Percentiles rank a stretch among this genome's conserved stretches.
Conservation (phyloP, 129 eudicot species). For the Flaveria brownii region DNA sequence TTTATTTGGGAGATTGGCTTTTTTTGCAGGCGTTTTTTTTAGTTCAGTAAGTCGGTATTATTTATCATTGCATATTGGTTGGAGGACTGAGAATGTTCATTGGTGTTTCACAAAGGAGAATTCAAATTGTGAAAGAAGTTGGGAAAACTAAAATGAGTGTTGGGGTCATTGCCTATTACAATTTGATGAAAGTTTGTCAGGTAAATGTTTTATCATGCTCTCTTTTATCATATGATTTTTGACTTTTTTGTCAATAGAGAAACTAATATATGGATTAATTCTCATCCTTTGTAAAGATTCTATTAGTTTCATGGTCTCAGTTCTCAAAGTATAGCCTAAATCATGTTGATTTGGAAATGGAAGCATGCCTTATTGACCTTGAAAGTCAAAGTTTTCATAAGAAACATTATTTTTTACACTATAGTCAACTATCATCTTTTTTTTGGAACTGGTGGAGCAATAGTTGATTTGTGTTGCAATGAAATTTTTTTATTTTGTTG, state of each 20-base stretch:
- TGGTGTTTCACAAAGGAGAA: slow-evolving; percentile 55
- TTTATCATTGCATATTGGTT: slow-evolving; percentile 32
- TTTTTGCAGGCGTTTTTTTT: slow-evolving; percentile 31
- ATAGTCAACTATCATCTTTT: neutral
- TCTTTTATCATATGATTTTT: slow-evolving; percentile 9
- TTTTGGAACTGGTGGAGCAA: neutral
- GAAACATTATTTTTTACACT: neutral
- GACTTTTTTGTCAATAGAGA: slow-evolving; percentile 17
- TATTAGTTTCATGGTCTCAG: neutral
- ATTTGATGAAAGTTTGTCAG: slow-evolving; percentile 89
- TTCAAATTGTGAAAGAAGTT: slow-evolving; percentile 43
- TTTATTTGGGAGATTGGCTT: slow-evolving; percentile 1
- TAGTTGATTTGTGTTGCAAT: neutral
- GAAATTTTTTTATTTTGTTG: neutral
- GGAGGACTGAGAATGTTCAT: slow-evolving; percentile 75
- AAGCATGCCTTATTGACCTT: neutral
- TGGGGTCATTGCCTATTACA: slow-evolving; percentile 69
- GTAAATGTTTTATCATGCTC: slow-evolving; percentile 27
- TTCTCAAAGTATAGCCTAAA: neutral
- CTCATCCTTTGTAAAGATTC: neutral
- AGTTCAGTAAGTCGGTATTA: slow-evolving; percentile 16
- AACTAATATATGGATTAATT: neutral
- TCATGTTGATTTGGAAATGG: neutral
- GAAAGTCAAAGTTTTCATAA: neutral
- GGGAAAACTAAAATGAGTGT: slow-evolving; percentile 65